A percentile compares a stretch with the other conserved stretches of the same genome.
Conservation (phyloP, 2,329 filamentous ascomycete genomes). For the Penicillium sp. region DNA sequence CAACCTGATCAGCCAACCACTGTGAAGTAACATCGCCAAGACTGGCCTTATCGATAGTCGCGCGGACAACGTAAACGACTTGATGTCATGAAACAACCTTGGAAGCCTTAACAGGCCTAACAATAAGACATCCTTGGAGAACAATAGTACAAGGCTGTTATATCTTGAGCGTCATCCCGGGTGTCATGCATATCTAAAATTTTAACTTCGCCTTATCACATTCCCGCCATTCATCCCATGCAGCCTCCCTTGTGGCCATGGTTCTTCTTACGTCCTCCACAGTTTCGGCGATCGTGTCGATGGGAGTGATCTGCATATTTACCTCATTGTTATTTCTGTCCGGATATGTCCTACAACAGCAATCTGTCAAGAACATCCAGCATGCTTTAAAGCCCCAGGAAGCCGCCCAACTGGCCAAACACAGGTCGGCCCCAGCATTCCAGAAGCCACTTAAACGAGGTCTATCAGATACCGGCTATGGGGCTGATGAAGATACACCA, state of each 20-base stretch:
- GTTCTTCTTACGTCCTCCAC: constrained; percentile 46
- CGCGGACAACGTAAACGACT: constrained; percentile 33
- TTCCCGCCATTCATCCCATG: constrained; percentile 12
- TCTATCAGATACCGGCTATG: constrained; percentile 6
- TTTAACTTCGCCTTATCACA: constrained; percentile 9
- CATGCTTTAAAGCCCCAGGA: constrained; percentile 56
- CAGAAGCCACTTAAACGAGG: constrained; percentile 18
- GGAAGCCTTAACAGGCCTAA: background rate
- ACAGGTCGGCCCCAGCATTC: constrained; percentile 20
- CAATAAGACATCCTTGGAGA: background rate
- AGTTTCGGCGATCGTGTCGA: constrained; percentile 43
- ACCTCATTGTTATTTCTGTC: constrained; percentile 81
- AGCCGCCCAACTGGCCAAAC: constrained; percentile 9
- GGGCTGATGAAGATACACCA: constrained; percentile 15
- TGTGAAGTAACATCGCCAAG: constrained; percentile 19
- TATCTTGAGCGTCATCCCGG: background rate
- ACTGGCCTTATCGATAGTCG: constrained; percentile 39
- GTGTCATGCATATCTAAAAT: constrained; percentile 12
- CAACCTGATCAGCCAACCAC: background rate
- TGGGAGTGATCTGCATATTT: constrained; percentile 64
- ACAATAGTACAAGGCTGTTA: background rate
- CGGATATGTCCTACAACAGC: constrained; percentile 83
- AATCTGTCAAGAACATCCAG: constrained; percentile 75
- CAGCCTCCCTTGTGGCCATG: constrained; percentile 31
- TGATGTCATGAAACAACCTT: constrained; percentile 21